phyloP scores from a whole-genome alignment of 2,329 filamentous ascomycete species.

The Exophiala bonariae region DNA sequence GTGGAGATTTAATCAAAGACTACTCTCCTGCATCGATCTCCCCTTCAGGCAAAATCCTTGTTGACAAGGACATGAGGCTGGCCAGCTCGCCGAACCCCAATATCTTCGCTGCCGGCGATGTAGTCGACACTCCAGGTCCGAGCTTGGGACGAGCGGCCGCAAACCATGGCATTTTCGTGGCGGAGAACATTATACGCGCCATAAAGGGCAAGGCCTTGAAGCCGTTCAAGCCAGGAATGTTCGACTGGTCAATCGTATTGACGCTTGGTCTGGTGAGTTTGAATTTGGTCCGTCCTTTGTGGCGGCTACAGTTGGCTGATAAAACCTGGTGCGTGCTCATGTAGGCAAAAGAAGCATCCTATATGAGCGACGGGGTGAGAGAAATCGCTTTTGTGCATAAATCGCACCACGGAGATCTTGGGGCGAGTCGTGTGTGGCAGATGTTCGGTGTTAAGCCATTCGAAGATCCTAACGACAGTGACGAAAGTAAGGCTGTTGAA shows the following conservation, averaged over 20 bases:
- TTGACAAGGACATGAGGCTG: constrained; percentile 60
- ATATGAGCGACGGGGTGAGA: constrained; percentile 15
- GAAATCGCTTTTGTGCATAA: constrained; percentile 9
- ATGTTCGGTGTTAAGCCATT: constrained; percentile 49
- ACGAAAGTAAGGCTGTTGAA: not conserved
- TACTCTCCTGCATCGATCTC: constrained; percentile 49
- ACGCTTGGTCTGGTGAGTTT: constrained; percentile 48
- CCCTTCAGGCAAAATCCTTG: constrained; percentile 51
- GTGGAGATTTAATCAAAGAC: constrained; percentile 49
- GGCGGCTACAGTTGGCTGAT: not conserved
- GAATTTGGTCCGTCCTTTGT: not conserved
- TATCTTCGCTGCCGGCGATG: constrained; percentile 65
- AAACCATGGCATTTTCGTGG: constrained; percentile 54
- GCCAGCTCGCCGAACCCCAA: constrained; percentile 45
- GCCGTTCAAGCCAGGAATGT: constrained; percentile 47
- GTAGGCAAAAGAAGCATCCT: constrained; percentile 16
- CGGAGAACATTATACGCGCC: constrained; percentile 55
- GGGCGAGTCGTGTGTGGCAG: constrained; percentile 46
- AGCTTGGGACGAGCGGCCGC: constrained; percentile 58
- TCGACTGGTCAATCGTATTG: constrained; percentile 54
- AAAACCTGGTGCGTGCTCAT: not conserved
- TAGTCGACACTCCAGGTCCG: constrained; percentile 52
- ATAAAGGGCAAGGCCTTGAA: constrained; percentile 43
- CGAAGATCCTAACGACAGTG: constrained; percentile 7
- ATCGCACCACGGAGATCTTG: constrained; percentile 47